Conservation (phyloP, 805 yeast genomes). For the Teunomyces aglyptinius region DNA sequence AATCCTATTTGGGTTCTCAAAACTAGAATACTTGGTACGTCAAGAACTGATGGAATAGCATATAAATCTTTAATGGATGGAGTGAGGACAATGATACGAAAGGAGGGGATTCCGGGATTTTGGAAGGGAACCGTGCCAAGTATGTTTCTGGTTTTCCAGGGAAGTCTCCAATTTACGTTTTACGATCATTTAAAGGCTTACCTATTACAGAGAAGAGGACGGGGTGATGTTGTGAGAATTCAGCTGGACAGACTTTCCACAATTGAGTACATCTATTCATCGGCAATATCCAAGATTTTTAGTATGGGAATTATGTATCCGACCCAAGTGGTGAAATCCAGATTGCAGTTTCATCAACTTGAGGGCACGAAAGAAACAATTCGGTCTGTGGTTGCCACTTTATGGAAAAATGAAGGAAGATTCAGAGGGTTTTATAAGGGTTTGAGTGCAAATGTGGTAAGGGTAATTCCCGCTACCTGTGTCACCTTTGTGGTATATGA, state of each 20-base stretch:
- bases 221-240: neutral
- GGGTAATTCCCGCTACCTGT: conserved; percentile 93
- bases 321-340: conserved; percentile 73
- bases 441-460: conserved; percentile 65
- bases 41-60: conserved; percentile 44
- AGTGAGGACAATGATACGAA: conserved; percentile 39
- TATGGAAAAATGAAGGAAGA: conserved; percentile 52
- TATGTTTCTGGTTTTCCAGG: conserved; percentile 80
- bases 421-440: conserved; percentile 79
- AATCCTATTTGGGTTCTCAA: conserved; percentile 96
- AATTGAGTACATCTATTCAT: conserved; percentile 59
- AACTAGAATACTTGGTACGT: conserved; percentile 75
- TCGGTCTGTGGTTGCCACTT: conserved; percentile 28
- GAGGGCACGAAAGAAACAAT: conserved; percentile 15
- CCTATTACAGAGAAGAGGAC: conserved; percentile 9
- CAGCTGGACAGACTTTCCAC: conserved; percentile 37
- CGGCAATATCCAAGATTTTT: conserved; percentile 65
- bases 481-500: conserved; percentile 88
- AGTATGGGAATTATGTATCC: conserved; percentile 77
- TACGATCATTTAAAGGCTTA: conserved; percentile 71
- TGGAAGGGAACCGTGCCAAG: conserved; percentile 78
- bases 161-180: conserved; percentile 81
- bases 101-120: conserved; percentile 61
- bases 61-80: conserved; percentile 63
- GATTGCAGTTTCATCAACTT: conserved; percentile 53